phyloP scores from a whole-genome alignment of 2,329 filamentous ascomycete genomes.

The Fusarium compactum region DNA sequence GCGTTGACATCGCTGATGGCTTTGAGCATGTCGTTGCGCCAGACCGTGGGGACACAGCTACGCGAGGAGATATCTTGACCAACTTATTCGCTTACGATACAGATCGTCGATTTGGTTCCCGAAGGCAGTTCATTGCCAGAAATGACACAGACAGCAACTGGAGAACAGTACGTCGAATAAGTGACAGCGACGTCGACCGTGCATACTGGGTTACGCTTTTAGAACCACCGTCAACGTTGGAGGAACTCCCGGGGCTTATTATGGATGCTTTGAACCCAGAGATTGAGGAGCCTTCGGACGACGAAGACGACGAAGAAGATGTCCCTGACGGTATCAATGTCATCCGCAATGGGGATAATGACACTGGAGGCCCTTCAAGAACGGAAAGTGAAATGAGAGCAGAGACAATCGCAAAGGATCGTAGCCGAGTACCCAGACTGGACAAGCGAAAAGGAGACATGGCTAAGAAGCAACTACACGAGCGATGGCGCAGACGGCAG shows the following conservation, averaged over 20 bases:
- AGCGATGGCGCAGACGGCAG: conserved; percentile 80
- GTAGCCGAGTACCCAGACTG: conserved; percentile 53
- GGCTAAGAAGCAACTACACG: conserved; percentile 68
- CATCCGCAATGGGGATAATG: conserved; percentile 42
- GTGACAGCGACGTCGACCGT: conserved; percentile 50
- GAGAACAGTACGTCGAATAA: conserved; percentile 51
- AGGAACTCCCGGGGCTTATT: conserved; percentile 58
- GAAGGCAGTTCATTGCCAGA: conserved; percentile 47
- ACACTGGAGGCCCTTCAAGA: conserved; percentile 49
- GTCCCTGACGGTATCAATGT: conserved; percentile 44
- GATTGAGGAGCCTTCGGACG: conserved; percentile 47
- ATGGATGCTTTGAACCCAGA: conserved; percentile 49
- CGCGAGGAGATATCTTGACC: conserved; percentile 70
- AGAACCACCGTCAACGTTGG: conserved; percentile 59
- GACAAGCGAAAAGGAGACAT: conserved; percentile 57
- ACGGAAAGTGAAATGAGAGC: conserved; percentile 59
- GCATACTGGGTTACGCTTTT: conserved; percentile 60
- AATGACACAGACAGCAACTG: conserved; percentile 53
- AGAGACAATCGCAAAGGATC: conserved; percentile 52
- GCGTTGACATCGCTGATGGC: conserved; percentile 72
- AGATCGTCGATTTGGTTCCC: conserved; percentile 47
- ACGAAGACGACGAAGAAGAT: conserved; percentile 44
- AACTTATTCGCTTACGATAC: conserved; percentile 61
- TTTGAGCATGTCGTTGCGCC: conserved; percentile 68
- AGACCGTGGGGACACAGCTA: conserved; percentile 70